These are phyloP conservation scores for Phyllosticta paracitricarpa DNA, from an alignment of 2,329 filamentous ascomycete species.

Conservation along the genomic window DNA sequence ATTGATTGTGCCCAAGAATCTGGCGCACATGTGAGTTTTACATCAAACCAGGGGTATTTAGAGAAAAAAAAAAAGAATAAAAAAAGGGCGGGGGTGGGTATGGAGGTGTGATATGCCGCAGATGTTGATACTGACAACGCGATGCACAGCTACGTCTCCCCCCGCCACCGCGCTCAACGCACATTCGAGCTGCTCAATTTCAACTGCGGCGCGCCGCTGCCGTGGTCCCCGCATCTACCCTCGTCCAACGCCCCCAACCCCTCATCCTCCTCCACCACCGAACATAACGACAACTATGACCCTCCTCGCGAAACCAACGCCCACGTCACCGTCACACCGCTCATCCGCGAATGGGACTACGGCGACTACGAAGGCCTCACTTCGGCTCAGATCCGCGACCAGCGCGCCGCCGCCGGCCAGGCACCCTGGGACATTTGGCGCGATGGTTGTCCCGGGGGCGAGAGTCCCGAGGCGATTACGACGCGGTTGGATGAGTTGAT, in stretches of 20 bases:
- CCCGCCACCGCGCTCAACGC: slow-evolving; percentile 69
- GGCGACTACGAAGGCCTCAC: slow-evolving; percentile 52
- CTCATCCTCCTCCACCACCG: not conserved
- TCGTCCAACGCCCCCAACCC: not conserved
- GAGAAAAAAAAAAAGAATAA: too few species aligned
- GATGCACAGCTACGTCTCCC: slow-evolving; percentile 62
- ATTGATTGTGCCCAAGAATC: slow-evolving; percentile 70
- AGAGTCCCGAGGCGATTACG: slow-evolving; percentile 66
- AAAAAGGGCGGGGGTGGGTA: not conserved
- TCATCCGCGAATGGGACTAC: slow-evolving; percentile 53
- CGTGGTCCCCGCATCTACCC: slow-evolving; percentile 47
- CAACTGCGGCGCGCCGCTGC: slow-evolving; percentile 56
- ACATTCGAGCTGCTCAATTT: slow-evolving; percentile 85
- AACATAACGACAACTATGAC: not conserved
- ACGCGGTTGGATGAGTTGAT: slow-evolving; percentile 67
- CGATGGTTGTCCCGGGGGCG: slow-evolving; percentile 74
- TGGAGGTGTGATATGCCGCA: not conserved
- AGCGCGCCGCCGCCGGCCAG: slow-evolving; percentile 33
- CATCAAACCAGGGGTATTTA: too few species aligned
- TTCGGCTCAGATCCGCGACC: slow-evolving; percentile 39
- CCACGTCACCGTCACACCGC: slow-evolving; percentile 37
- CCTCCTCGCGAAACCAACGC: slow-evolving; percentile 28
- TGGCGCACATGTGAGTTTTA: slow-evolving; percentile 64
- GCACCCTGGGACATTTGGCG: slow-evolving; percentile 74
- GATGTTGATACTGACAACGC: not conserved